A percentile compares a stretch with the other conserved stretches of the same genome.
Evolutionary conservation across 352 stramenopile genomes (phyloP).

Genomic region (Phytophthora agathidicida): DNA sequence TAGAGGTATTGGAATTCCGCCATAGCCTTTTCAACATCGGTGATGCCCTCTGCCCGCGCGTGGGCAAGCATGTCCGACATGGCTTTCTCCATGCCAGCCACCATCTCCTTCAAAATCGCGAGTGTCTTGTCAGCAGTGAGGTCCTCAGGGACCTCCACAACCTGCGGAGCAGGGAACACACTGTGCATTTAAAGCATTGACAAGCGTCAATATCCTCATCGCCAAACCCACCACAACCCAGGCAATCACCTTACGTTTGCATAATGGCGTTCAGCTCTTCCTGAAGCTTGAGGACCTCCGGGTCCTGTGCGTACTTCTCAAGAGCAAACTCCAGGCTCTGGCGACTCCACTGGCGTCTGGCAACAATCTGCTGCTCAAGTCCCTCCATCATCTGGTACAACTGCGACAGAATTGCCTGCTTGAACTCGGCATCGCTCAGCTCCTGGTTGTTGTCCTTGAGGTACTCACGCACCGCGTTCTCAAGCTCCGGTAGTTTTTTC

Average conservation of each 20-base stretch:
- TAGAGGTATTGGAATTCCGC: slow-evolving; percentile 83
- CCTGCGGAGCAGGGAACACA: slow-evolving; percentile 60
- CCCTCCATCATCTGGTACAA: slow-evolving; percentile 78
- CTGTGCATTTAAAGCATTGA: slow-evolving; percentile 24
- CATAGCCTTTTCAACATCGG: slow-evolving; percentile 68
- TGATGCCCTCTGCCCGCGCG: slow-evolving; percentile 73
- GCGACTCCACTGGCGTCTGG: slow-evolving; percentile 63
- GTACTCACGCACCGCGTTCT: slow-evolving; percentile 67
- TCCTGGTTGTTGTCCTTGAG: slow-evolving; percentile 74
- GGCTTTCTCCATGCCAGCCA: slow-evolving; percentile 79
- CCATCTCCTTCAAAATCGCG: slow-evolving; percentile 67
- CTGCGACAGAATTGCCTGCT: slow-evolving; percentile 75
- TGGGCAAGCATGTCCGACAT: slow-evolving; percentile 81
- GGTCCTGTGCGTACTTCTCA: slow-evolving; percentile 65
- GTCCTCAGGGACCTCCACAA: slow-evolving; percentile 66
- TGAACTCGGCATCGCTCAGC: slow-evolving; percentile 71
- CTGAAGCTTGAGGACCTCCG: slow-evolving; percentile 66
- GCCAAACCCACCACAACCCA: neutral
- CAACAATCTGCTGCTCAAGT: slow-evolving; percentile 71
- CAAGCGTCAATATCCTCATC: slow-evolving; percentile 6
- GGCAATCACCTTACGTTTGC: slow-evolving; percentile 43
- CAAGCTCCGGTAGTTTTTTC: slow-evolving; percentile 72
- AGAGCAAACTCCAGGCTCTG: slow-evolving; percentile 67
- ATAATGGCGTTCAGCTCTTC: slow-evolving; percentile 74
- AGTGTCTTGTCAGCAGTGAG: slow-evolving; percentile 75